These are phyloP conservation scores for Fusarium hainanense DNA, from an alignment of 2,329 filamentous ascomycete species.

Conservation along the genomic window DNA sequence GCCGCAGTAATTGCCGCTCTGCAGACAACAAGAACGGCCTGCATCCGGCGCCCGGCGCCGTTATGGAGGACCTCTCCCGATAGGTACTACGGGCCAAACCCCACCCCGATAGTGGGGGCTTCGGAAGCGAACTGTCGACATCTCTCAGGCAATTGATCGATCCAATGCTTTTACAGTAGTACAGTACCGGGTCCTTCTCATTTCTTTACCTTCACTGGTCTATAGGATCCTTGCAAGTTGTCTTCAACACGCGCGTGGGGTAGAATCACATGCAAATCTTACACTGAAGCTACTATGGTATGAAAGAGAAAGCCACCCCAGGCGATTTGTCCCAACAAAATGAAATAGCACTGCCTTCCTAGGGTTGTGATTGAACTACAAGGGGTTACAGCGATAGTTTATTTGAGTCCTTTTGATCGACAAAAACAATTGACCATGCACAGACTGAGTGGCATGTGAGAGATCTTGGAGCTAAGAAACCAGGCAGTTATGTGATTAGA, in stretches of 20 bases:
- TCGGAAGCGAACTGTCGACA: conserved; percentile 32
- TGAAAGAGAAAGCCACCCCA: conserved; percentile 6
- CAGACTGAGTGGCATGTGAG: neutral
- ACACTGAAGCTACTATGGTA: neutral
- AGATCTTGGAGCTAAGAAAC: neutral
- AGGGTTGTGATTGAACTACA: neutral
- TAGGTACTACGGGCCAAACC: conserved; percentile 38
- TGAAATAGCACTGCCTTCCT: neutral
- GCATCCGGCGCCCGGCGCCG: conserved; percentile 40
- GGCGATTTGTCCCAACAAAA: conserved; percentile 19
- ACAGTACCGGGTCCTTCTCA: conserved; percentile 13
- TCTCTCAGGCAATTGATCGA: conserved; percentile 2
- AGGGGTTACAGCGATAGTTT: conserved; percentile 4
- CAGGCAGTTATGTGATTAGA: neutral
- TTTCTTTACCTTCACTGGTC: conserved; percentile 11
- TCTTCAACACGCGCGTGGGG: conserved; percentile 28
- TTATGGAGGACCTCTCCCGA: conserved; percentile 43
- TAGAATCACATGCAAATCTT: conserved; percentile 37
- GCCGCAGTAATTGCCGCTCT: conserved; percentile 23
- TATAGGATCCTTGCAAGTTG: conserved; percentile 7
- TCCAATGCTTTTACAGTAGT: neutral
- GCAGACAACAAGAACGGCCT: conserved; percentile 26
- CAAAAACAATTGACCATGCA: conserved; percentile 5
- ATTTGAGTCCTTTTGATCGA: neutral
- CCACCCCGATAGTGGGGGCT: conserved; percentile 42